Conservation (phyloP, 2,329 filamentous ascomycete genomes). For the Colletotrichum truncatum region DNA sequence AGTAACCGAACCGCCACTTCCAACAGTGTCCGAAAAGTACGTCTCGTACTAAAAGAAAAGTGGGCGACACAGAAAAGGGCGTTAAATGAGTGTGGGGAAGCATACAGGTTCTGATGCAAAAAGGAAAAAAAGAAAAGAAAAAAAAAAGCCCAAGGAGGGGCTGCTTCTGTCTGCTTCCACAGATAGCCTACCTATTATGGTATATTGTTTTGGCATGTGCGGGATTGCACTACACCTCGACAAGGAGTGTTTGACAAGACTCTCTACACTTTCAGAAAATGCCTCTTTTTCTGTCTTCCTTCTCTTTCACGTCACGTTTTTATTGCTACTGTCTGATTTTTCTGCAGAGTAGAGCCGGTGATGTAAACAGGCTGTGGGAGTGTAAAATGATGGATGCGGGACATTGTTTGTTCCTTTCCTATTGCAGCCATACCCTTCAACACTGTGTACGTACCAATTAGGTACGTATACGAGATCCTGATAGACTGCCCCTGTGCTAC, state of each 20-base stretch:
- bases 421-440: constrained; percentile 6
- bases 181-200: not conserved
- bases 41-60: not conserved
- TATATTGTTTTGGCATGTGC: not conserved
- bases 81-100: constrained; percentile 32
- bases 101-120: constrained; percentile 11
- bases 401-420: constrained; percentile 28
- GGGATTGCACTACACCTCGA: not conserved
- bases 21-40: not conserved
- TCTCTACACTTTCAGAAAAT: not conserved
- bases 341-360: not conserved
- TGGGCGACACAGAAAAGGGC: not conserved
- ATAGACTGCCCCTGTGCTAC: not conserved
- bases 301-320: not conserved
- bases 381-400: constrained; percentile 18
- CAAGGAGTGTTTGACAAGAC: not conserved
- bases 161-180: constrained; percentile 24
- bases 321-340: not conserved
- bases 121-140: no score
- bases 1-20: not conserved
- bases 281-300: not conserved
- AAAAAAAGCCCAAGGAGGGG: constrained; percentile 25
- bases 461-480: not conserved
- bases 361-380: constrained; percentile 3
- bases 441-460: not conserved